These are phyloP conservation scores for Candida ulmi DNA, from an alignment of 805 yeast genomes.

Conservation along the genomic window DNA sequence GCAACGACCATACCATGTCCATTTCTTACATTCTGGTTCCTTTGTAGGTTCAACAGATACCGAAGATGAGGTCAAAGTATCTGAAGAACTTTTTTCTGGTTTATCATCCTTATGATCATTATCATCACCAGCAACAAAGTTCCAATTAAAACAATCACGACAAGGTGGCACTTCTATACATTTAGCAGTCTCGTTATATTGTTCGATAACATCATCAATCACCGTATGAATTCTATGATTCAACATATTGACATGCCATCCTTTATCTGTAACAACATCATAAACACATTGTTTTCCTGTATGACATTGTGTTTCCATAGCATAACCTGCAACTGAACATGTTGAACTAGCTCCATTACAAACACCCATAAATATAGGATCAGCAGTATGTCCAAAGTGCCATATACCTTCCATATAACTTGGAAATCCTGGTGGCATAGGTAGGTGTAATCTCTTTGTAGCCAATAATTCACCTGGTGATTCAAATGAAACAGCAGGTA, in stretches of 20 bases:
- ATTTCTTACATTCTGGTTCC: slow-evolving; percentile 23
- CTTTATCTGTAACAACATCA: slow-evolving; percentile 82
- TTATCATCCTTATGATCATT: slow-evolving; percentile 1
- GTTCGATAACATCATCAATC: slow-evolving; percentile 69
- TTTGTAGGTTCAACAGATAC: slow-evolving; percentile 12
- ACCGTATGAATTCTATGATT: slow-evolving; percentile 91
- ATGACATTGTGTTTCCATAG: slow-evolving; percentile 95
- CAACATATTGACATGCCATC: slow-evolving; percentile 84
- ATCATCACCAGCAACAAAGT: slow-evolving; percentile 46
- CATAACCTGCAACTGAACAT: slow-evolving; percentile 91
- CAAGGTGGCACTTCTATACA: slow-evolving; percentile 80
- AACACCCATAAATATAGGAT: slow-evolving; percentile 94
- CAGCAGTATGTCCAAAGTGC: slow-evolving; percentile 97
- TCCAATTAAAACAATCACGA: slow-evolving; percentile 88
- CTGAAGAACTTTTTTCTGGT: not conserved
- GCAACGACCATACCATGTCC: slow-evolving; percentile 58
- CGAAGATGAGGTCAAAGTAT: not conserved
- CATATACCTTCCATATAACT: slow-evolving; percentile 74
- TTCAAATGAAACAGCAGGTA: slow-evolving; percentile 86
- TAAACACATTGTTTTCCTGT: slow-evolving; percentile 83
- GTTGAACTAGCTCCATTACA: slow-evolving; percentile 90
- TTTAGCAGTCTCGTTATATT: slow-evolving; percentile 70
- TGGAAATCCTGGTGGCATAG: slow-evolving; percentile 89
- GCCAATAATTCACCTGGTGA: slow-evolving; percentile 92
- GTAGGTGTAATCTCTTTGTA: slow-evolving; percentile 77